Percentiles rank a stretch among this genome's conserved stretches.
These are phyloP conservation scores for Saccharum spontaneum DNA, from an alignment of 176 grass and related monocot species.

Conservation along the genomic window DNA sequence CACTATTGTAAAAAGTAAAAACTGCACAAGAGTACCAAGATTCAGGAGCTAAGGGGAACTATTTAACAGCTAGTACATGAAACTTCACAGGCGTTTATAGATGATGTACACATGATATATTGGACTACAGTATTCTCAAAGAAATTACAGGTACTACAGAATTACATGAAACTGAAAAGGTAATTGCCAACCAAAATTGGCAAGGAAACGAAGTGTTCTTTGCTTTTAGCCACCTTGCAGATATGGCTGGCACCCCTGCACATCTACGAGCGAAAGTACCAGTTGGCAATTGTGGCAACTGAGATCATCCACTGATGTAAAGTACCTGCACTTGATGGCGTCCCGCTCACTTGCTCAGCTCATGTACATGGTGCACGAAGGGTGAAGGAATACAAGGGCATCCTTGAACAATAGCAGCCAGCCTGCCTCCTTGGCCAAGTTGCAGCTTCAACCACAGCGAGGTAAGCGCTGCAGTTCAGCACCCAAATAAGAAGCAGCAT, in stretches of 20 bases:
- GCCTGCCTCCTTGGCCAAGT: neutral
- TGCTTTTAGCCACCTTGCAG: neutral
- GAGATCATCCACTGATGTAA: slow-evolving; percentile 21
- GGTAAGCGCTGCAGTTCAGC: slow-evolving; percentile 80
- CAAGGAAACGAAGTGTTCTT: slow-evolving; percentile 5
- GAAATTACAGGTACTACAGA: slow-evolving; percentile 13
- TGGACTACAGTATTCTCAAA: neutral
- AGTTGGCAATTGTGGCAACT: neutral
- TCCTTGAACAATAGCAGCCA: neutral
- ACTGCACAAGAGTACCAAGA: neutral
- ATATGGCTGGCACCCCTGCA: slow-evolving; percentile 12
- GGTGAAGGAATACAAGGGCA: slow-evolving; percentile 2
- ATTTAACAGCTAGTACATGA: slow-evolving; percentile 3
- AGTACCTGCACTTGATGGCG: slow-evolving; percentile 6
- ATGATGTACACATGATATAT: slow-evolving; percentile 34
- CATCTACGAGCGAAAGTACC: neutral
- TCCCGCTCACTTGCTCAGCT: slow-evolving; percentile 3
- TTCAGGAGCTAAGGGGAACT: neutral
- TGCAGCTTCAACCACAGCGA: slow-evolving; percentile 60
- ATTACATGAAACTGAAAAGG: slow-evolving; percentile 32
- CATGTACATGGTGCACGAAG: slow-evolving; percentile 17
- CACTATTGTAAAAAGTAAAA: neutral
- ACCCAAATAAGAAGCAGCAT: slow-evolving; percentile 60
- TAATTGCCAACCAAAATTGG: slow-evolving; percentile 49
- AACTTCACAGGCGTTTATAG: neutral